A percentile compares a stretch with the other conserved stretches of the same genome.
These are phyloP conservation scores for Hypomyces rosellus DNA, from an alignment of 2,329 filamentous ascomycete genomes.

Conservation along the genomic window DNA sequence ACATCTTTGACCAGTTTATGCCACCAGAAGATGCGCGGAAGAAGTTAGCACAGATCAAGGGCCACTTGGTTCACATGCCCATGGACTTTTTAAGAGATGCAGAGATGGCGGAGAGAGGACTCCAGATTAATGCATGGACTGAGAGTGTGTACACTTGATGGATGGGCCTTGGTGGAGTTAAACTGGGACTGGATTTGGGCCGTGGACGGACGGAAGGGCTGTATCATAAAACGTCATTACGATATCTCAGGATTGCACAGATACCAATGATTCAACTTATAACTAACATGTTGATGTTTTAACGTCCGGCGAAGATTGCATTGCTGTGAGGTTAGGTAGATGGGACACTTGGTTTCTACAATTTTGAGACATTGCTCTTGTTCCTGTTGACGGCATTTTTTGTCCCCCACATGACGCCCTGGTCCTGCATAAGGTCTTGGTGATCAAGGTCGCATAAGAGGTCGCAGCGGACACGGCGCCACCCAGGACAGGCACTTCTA, in stretches of 20 bases:
- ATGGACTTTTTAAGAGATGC: conserved; percentile 77
- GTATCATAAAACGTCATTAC: too few species aligned
- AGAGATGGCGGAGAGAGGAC: conserved; percentile 80
- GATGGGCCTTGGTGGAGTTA: background rate
- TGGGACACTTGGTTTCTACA: too few species aligned
- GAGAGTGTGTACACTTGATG: conserved; percentile 75
- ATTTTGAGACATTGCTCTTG: too few species aligned
- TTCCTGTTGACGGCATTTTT: too few species aligned
- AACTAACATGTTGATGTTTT: too few species aligned
- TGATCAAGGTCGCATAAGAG: conserved; percentile 7
- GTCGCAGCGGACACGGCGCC: conserved; percentile 7
- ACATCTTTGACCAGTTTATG: conserved; percentile 76
- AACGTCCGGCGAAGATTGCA: too few species aligned
- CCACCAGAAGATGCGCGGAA: conserved; percentile 64
- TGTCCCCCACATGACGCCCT: too few species aligned
- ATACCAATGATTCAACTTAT: too few species aligned
- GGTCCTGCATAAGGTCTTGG: too few species aligned
- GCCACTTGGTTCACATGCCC: conserved; percentile 95
- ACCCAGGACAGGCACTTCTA: background rate
- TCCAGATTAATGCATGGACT: conserved; percentile 80
- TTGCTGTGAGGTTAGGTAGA: too few species aligned
- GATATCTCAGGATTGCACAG: too few species aligned
- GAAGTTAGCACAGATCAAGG: conserved; percentile 74
- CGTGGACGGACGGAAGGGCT: conserved; percentile 1
- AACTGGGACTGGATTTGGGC: background rate